A percentile compares a stretch with the other conserved stretches of the same genome.
Evolutionary conservation across 2,329 filamentous ascomycete genomes (phyloP).

Genomic region (Pseudocercospora fijiensis): DNA sequence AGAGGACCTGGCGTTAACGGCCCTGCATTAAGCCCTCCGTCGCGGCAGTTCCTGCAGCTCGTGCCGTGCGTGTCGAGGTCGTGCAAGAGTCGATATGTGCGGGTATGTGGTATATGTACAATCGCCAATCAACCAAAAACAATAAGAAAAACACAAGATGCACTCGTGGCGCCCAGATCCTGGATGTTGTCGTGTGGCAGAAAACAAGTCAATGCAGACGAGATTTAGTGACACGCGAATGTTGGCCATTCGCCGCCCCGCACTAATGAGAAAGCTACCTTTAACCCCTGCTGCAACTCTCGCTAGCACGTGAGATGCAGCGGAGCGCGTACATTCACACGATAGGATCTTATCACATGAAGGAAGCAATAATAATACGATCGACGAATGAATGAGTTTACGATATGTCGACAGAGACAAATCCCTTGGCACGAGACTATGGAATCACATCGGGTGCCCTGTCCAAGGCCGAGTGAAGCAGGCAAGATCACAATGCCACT

Average conservation of each 20-base stretch:
- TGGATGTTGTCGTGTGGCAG: background rate
- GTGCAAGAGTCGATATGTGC: background rate
- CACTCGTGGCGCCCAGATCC: background rate
- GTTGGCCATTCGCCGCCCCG: background rate
- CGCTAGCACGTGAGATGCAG: background rate
- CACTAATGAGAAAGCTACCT: background rate
- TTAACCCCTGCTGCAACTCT: background rate
- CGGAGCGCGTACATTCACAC: background rate
- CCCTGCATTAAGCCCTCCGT: too few relatives aligned
- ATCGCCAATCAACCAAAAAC: background rate
- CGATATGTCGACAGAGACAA: background rate
- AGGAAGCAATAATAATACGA: background rate
- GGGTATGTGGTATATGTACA: conserved; percentile 4
- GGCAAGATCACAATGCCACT: background rate
- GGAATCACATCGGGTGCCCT: too few relatives aligned
- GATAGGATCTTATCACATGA: background rate
- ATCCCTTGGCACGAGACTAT: background rate
- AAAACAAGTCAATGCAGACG: background rate
- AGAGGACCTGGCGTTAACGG: conserved; percentile 2
- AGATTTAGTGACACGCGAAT: background rate
- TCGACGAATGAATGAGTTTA: background rate
- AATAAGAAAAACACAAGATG: background rate
- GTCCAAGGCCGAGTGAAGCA: background rate
- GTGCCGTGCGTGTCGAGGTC: background rate
- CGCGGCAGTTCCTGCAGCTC: background rate